Conservation (phyloP, 2,329 filamentous ascomycete genomes). For the Claviceps sp. region DNA sequence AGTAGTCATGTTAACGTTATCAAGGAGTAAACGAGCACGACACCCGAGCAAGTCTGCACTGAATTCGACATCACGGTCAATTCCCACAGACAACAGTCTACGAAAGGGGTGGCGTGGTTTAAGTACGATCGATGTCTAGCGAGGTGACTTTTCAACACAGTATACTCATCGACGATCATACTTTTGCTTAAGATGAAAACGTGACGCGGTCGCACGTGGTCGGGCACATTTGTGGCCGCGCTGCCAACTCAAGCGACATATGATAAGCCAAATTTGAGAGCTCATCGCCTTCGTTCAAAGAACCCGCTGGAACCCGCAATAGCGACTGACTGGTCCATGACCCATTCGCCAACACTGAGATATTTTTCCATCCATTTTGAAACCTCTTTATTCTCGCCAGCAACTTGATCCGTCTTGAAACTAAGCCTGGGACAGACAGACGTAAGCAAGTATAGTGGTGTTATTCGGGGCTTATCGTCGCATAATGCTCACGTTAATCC, state of each 20-base stretch:
- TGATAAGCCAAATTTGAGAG: background rate
- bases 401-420: constrained; percentile 74
- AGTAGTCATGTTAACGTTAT: too few species aligned
- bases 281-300: constrained; percentile 78
- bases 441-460: constrained; percentile 11
- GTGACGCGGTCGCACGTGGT: background rate
- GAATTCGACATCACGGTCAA: background rate
- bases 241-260: background rate
- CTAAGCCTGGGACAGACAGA: constrained; percentile 45
- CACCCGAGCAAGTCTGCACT: background rate
- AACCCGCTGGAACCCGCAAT: constrained; percentile 77
- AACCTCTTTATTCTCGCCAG: constrained; percentile 66
- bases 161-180: background rate
- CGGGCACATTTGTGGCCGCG: too few species aligned
- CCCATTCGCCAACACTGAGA: constrained; percentile 88
- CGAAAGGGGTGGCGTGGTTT: background rate
- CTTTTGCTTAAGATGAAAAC: background rate
- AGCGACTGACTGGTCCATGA: constrained; percentile 94
- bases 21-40: background rate
- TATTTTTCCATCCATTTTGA: constrained; percentile 88
- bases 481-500: constrained; percentile 75
- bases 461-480: background rate
- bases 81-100: background rate
- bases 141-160: background rate
- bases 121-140: background rate